phyloP scores from a whole-genome alignment of 1,284 basidiomycete genomes.

The Cystobasidium pallidum region DNA sequence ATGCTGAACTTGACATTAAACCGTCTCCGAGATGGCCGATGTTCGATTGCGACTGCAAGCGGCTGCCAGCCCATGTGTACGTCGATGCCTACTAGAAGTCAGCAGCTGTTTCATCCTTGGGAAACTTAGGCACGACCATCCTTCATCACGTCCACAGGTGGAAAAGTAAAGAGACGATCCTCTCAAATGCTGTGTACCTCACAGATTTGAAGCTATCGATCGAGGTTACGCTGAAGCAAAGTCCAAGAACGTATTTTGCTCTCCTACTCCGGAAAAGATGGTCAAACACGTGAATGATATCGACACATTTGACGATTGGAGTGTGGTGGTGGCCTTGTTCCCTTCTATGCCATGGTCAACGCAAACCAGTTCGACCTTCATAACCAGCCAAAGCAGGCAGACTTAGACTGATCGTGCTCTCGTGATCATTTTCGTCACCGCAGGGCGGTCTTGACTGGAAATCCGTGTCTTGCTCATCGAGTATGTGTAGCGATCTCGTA shows the following conservation, averaged over 20 bases:
- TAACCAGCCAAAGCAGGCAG: not conserved
- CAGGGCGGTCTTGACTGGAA: too few relatives aligned
- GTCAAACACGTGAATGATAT: conserved; percentile 54
- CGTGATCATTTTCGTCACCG: not conserved
- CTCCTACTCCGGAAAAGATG: conserved; percentile 53
- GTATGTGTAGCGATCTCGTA: too few relatives aligned
- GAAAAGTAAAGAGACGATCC: too few relatives aligned
- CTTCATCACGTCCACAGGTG: too few relatives aligned
- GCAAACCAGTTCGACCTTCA: conserved; percentile 10
- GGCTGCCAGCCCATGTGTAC: too few relatives aligned
- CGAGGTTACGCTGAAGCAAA: conserved; percentile 46
- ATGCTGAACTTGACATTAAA: conserved; percentile 61
- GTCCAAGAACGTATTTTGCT: conserved; percentile 45
- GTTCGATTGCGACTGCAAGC: too few relatives aligned
- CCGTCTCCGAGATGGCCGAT: too few relatives aligned
- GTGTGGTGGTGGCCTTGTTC: not conserved
- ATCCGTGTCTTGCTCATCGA: too few relatives aligned
- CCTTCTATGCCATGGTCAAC: conserved; percentile 9
- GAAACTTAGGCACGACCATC: too few relatives aligned
- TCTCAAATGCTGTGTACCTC: too few relatives aligned
- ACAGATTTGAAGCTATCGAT: conserved; percentile 55
- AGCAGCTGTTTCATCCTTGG: too few relatives aligned
- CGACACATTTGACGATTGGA: conserved; percentile 33
- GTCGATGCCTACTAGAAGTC: too few relatives aligned
- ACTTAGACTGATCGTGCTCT: not conserved